These are phyloP conservation scores for Chalciporus sphaerocephalus DNA, from an alignment of 768 basidiomycete genomes.

Conservation along the genomic window DNA sequence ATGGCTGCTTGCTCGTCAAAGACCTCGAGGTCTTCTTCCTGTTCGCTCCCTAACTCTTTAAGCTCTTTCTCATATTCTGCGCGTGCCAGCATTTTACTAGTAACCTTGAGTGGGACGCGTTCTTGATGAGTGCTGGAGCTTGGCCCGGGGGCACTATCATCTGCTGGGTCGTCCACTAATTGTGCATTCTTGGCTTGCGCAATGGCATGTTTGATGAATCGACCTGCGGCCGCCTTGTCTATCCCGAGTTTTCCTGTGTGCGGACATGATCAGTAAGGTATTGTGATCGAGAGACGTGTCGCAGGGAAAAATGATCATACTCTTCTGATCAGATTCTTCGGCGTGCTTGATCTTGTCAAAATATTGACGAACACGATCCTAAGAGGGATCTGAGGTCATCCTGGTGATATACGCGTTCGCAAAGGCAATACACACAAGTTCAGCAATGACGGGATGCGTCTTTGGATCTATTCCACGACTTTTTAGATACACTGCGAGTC, in stretches of 20 bases:
- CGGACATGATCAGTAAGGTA: neutral
- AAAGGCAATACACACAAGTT: conserved; percentile 33
- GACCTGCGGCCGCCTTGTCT: conserved; percentile 73
- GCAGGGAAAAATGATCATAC: conserved; percentile 4
- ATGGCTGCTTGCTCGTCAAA: conserved; percentile 27
- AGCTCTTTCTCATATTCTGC: conserved; percentile 58
- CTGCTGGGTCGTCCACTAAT: conserved; percentile 33
- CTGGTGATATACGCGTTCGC: too few relatives aligned
- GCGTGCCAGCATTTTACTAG: conserved; percentile 70
- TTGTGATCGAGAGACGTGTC: neutral
- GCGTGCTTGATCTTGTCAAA: conserved; percentile 79
- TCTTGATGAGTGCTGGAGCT: conserved; percentile 14
- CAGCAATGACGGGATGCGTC: conserved; percentile 70
- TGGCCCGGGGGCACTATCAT: neutral
- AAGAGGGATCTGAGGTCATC: neutral
- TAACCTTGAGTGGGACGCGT: conserved; percentile 52
- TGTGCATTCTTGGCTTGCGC: conserved; percentile 46
- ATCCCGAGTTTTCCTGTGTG: conserved; percentile 42
- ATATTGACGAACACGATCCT: conserved; percentile 77
- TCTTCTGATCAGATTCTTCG: conserved; percentile 59
- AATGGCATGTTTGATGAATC: conserved; percentile 84
- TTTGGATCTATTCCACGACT: conserved; percentile 75
- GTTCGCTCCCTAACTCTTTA: conserved; percentile 39
- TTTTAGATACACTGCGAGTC: conserved; percentile 68
- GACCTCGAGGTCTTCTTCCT: conserved; percentile 39